Conservation (phyloP, 441 rosid species). For the Syzygium syzygioides region DNA sequence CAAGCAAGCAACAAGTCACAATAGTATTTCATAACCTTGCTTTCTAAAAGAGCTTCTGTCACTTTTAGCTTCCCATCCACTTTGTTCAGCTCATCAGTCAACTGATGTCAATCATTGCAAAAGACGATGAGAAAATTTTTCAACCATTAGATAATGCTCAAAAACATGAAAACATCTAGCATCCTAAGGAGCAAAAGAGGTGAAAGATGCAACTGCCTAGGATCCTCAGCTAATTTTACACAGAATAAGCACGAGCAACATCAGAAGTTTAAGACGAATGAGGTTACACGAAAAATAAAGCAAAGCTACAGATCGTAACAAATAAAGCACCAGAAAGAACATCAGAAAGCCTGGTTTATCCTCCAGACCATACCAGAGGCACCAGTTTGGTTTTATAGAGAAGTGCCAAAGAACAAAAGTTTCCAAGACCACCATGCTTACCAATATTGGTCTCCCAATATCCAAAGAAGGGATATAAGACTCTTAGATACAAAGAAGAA, state of each 20-base stretch:
- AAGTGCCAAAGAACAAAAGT: neutral
- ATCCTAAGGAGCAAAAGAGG: neutral
- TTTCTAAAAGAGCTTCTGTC: conserved; percentile 17
- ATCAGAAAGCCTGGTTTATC: neutral
- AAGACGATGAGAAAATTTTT: neutral
- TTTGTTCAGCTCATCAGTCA: conserved; percentile 17
- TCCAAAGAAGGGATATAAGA: neutral
- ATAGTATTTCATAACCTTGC: conserved; percentile 15
- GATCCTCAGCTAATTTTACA: neutral
- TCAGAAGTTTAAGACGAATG: neutral
- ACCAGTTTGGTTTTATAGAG: neutral
- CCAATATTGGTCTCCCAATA: neutral
- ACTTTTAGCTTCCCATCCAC: conserved; percentile 20
- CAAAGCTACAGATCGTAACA: neutral
- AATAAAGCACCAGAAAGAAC: neutral
- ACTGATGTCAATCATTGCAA: conserved; percentile 2
- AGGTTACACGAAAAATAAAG: neutral
- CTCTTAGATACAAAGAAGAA: neutral
- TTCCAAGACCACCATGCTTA: neutral
- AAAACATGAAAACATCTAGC: neutral
- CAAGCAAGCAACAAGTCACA: neutral
- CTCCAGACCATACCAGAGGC: neutral
- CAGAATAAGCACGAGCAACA: neutral
- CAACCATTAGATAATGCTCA: neutral
- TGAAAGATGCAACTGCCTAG: neutral